Conservation (phyloP, 1,284 basidiomycete genomes). For the Ceratobasidium sp. region DNA sequence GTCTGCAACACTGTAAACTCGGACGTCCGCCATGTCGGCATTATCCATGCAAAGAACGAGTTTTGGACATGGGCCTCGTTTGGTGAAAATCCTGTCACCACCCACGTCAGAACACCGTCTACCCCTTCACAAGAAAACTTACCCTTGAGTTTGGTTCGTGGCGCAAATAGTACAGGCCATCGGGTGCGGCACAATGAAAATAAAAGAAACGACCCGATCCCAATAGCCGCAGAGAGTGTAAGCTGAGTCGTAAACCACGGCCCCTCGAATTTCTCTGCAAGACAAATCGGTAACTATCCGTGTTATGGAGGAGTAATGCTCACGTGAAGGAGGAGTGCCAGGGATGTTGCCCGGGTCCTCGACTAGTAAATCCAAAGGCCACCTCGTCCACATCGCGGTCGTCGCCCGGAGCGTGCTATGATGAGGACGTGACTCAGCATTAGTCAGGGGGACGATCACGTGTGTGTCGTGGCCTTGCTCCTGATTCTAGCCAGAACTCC, state of each 20-base stretch:
- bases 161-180: conserved; percentile 92
- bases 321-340: conserved; percentile 36
- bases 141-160: conserved; percentile 95
- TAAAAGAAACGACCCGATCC: conserved; percentile 82
- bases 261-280: conserved; percentile 80
- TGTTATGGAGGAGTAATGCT: not conserved
- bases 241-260: conserved; percentile 96
- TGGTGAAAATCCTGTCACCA: conserved; percentile 80
- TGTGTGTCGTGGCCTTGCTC: not conserved
- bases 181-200: conserved; percentile 90
- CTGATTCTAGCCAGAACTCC: not conserved
- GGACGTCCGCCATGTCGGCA: conserved; percentile 90
- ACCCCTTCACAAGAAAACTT: conserved; percentile 48
- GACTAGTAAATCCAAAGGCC: conserved; percentile 11
- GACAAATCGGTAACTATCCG: not conserved
- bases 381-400: conserved; percentile 24
- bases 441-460: conserved; percentile 6
- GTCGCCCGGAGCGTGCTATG: conserved; percentile 3
- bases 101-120: not conserved
- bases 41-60: conserved; percentile 94
- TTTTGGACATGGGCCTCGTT: conserved; percentile 87
- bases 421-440: not conserved
- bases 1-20: conserved; percentile 97
- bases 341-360: conserved; percentile 32
- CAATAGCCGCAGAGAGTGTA: conserved; percentile 81